Evolutionary conservation across 768 basidiomycete species (phyloP), one percentile per base, ranked within the genome.

Genomic region (Cantharellus cinnabarinus): DNA sequence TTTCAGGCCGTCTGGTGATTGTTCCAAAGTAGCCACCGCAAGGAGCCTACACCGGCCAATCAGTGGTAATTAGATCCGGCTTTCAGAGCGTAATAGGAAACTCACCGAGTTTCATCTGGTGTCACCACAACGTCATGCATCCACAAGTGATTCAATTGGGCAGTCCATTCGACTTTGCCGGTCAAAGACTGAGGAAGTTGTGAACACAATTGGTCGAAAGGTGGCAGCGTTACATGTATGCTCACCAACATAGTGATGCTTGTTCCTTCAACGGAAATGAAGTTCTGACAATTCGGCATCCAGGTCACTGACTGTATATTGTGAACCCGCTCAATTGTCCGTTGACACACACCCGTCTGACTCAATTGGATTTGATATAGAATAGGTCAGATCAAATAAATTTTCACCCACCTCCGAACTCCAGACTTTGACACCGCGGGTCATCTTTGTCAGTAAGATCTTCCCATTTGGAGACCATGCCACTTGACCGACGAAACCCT

Each of bases 401-500:
- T 29, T 10, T 10, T 10, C 14, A 54, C 52, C 7, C 35, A 37
- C 52, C 52, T 54, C 83, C 71, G 53, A 40, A 76, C 61, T 80
- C 84, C 84, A 87, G 41, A 85, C 71, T 69, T 84, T 85, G 62
- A 85, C 73, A 5, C 77, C 79, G 59, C 79, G 74, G 48, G 70
- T 72, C 54, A 82, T 72, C 69, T 82, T 84, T 2, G 83, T 84
- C 5, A 87, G 68, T 4, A 87, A 71, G 54, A 74, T 67, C 56
- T 74, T 73, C 14, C 84, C 82, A 41, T 72, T 75, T 0, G 83
- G 82, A 14, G 82, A 82, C 82, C 84, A 87, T 39, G 82, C 83
- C 40, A 85, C 83, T 68, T 85, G 83, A 41, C 79, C 77, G 40
- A 84, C 79, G 67, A 85, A 84, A n/a, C 56, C 81, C 62, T 78